Evolutionary conservation across 805 yeast species (phyloP).

Genomic region (Candida ovalis): DNA sequence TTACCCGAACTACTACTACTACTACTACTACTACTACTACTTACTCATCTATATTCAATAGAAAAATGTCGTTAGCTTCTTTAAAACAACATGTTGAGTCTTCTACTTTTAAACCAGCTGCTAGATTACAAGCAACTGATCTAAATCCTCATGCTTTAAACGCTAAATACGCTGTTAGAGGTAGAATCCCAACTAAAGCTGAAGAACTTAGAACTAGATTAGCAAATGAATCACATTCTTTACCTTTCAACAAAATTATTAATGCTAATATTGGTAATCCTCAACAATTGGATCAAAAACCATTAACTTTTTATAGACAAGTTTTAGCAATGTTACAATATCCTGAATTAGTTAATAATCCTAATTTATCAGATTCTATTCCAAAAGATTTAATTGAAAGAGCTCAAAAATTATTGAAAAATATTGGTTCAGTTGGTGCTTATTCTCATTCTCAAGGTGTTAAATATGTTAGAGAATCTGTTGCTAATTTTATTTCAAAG

Average conservation of each 20-base stretch:
- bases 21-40: neutral
- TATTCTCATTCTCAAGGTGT: slow-evolving; percentile 94
- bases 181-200: slow-evolving; percentile 89
- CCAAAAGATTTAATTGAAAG: slow-evolving; percentile 73
- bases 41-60: neutral
- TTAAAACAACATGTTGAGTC: slow-evolving; percentile 8
- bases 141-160: slow-evolving; percentile 71
- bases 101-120: slow-evolving; percentile 29
- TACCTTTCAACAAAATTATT: slow-evolving; percentile 77
- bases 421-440: slow-evolving; percentile 87
- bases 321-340: slow-evolving; percentile 83
- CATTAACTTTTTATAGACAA: slow-evolving; percentile 92
- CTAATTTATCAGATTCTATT: slow-evolving; percentile 30
- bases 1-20: too few species aligned
- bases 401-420: slow-evolving; percentile 55
- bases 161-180: slow-evolving; percentile 96
- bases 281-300: slow-evolving; percentile 92
- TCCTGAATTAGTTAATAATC: slow-evolving; percentile 57
- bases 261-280: slow-evolving; percentile 97
- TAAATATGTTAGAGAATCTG: slow-evolving; percentile 61
- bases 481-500: slow-evolving; percentile 72
- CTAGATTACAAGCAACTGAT: slow-evolving; percentile 40
- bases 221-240: slow-evolving; percentile 47
- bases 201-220: slow-evolving; percentile 70
- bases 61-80: slow-evolving; percentile 5